Evolutionary conservation across 768 basidiomycete species (phyloP), one percentile per base, ranked within the genome.

Genomic region (Phanerochaete carnosa): DNA sequence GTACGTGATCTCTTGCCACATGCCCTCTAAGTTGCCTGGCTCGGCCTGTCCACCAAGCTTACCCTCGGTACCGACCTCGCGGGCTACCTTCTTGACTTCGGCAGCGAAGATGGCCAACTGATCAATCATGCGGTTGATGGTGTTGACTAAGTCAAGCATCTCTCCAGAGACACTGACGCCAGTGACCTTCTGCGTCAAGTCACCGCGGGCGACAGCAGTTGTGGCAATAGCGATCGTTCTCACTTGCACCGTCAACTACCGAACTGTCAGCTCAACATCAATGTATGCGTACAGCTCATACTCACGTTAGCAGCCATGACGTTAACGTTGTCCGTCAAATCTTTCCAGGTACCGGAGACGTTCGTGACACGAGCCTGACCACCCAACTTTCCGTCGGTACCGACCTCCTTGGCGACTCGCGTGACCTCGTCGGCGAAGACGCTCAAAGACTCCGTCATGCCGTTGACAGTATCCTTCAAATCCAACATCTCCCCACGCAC

Each of bases 11-110:
- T 96, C 95, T 68, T 95, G 92, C 97, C 97, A 99, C 33, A 94
- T 95, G 39, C 97, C 97, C 70, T 98, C 94, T 6, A 98, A 92
- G 59, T 95, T 93, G 61, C 94, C 94, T 8, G 98, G 93, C 73
- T 98, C 94, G 3, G 97, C 97, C 69, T 97, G 95, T 0, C 96
- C 97, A 65, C 97, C 96, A 5, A 98, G 79, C 75, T 98, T 98
- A n/a, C 97, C 96, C 69, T 98, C 95, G 15, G 96, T 98, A 49
- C 96, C 96, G 69, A 99, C 96, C 73, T 99, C 95, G 33, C 94
- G 80, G 1, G 97, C 97, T 57, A 99, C 96, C 69, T 96, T 92
- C 75, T 95, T 98, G 60, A 98, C 89, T 69, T 90, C 87, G 28
- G 84, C 81, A 52, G 87, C 88, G 71, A 89, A 90, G 66, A 85